phyloP scores from a whole-genome alignment of 768 basidiomycete genomes.

The Clitopilus passeckerianus region DNA sequence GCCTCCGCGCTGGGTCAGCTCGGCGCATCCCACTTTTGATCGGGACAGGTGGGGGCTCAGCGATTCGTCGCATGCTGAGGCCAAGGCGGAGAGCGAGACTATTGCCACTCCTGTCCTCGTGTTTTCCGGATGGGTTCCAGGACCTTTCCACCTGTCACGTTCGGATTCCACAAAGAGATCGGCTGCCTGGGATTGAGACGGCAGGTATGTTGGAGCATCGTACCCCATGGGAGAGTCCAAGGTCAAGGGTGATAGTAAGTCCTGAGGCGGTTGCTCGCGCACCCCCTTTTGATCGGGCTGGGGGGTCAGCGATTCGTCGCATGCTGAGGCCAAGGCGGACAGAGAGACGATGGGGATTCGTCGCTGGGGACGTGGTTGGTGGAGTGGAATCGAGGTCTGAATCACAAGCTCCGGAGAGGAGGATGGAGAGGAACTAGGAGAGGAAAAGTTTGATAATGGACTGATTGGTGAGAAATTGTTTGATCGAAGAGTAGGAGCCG shows the following conservation, averaged over 20 bases:
- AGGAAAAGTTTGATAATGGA: background rate
- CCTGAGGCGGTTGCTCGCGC: constrained; percentile 1
- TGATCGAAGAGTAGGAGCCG: constrained; percentile 2
- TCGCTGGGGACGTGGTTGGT: constrained; percentile 42
- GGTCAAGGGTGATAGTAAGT: constrained; percentile 13
- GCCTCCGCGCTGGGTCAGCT: constrained; percentile 19
- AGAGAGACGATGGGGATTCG: constrained; percentile 40
- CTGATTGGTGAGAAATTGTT: background rate
- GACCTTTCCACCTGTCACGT: background rate
- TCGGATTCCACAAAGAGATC: constrained; percentile 2
- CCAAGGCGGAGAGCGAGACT: constrained; percentile 34
- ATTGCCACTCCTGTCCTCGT: constrained; percentile 1
- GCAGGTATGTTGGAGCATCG: constrained; percentile 11
- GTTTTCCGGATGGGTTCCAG: background rate
- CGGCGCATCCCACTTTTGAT: background rate
- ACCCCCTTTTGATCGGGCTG: background rate
- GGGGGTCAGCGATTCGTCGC: constrained; percentile 19
- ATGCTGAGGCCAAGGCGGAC: constrained; percentile 33
- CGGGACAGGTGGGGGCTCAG: constrained; percentile 1
- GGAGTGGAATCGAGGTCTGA: constrained; percentile 26
- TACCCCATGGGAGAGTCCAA: constrained; percentile 13
- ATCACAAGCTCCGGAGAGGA: constrained; percentile 15
- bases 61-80: constrained; percentile 30
- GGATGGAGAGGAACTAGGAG: constrained; percentile 5
- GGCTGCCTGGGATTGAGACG: constrained; percentile 7